Evolutionary conservation across 768 basidiomycete species (phyloP).

Genomic region (Hirschioporus abietinus): DNA sequence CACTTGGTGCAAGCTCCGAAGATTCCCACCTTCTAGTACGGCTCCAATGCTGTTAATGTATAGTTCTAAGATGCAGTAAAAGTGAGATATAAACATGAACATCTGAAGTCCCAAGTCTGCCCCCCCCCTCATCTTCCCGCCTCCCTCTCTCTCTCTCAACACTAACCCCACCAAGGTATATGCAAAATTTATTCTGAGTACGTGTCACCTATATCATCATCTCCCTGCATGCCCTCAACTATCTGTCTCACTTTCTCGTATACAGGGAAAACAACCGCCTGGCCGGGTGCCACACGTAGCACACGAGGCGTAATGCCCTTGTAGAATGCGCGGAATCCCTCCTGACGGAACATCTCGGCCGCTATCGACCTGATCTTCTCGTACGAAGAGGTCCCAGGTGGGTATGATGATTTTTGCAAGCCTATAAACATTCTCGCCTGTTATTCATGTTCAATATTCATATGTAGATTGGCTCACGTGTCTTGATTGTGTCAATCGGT

Average conservation of each 20-base stretch:
- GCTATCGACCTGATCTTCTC: slow-evolving; percentile 78
- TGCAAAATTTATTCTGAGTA: slow-evolving; percentile 52
- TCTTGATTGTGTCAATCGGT: slow-evolving; percentile 93
- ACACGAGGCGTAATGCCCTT: slow-evolving; percentile 98
- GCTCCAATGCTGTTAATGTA: too few species aligned
- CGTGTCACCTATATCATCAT: slow-evolving; percentile 49
- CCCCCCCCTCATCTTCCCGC: neutral
- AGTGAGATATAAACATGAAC: neutral
- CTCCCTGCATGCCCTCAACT: slow-evolving; percentile 65
- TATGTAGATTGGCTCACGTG: slow-evolving; percentile 48
- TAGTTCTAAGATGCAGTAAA: neutral
- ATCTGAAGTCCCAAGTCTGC: neutral
- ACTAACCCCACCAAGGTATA: neutral
- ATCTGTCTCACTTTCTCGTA: slow-evolving; percentile 80
- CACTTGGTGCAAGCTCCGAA: neutral
- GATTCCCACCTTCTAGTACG: too few species aligned
- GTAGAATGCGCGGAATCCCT: slow-evolving; percentile 90
- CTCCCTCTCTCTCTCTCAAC: neutral
- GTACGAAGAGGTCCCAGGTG: slow-evolving; percentile 70
- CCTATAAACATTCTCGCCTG: slow-evolving; percentile 35
- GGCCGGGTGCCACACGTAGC: slow-evolving; percentile 92
- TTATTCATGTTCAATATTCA: neutral
- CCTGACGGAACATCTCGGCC: slow-evolving; percentile 87
- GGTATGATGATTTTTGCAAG: slow-evolving; percentile 76
- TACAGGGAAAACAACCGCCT: slow-evolving; percentile 96